Base-by-base conservation (phyloP, 2,329 filamentous ascomycete genomes). In the Epichloe typhina region DNA sequence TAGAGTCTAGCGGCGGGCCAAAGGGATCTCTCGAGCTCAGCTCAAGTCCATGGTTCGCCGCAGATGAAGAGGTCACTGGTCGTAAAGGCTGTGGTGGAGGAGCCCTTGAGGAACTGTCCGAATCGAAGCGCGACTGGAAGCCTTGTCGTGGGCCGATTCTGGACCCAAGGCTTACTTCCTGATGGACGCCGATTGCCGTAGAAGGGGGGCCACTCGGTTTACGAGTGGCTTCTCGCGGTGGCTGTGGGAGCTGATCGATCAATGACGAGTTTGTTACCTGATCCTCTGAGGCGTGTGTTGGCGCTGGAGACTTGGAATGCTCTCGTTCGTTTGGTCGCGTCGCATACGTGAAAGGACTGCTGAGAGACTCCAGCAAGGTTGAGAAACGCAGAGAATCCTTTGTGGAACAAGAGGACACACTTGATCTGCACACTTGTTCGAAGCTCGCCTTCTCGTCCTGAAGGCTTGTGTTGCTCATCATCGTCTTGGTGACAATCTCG, bases 111-210 rank as follows among this genome's bases (percentile, higher is more conserved):
- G 51, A 53, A 5, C 40, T 48, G 11, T 61, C 57, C 0, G 62
- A 58, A 36, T 56, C 57, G 23, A 62, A 53, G 9, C 62, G 59
- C 8, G 62, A 48, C 11, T 60, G 56, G 46, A 63, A 59, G 39
- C 61, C 50, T 12, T 51, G 49, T 11, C 39, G 45, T 5, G 44
- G 47, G 41, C 50, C 47, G 19, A 46, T n/a, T 2, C 21, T 37
- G 6, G 40, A 15, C 7, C 41, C 33, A 17, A 15, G 8, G 40
- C 38, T 42, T 23, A 8, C n/a, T 21, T 39, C 26, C 13, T 17
- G 11, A 21, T 52, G 47, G 15, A 48, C 36, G 19, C 37, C 50
- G 7, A 47, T 47, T 11, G 49, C 52, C 11, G 52, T 49, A 17
- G 50, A 35, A 3, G 53, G 51, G 51, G 6, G 49, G 37, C 4